Conservation (phyloP, 768 basidiomycete species). For the Suillus clintonianus region DNA sequence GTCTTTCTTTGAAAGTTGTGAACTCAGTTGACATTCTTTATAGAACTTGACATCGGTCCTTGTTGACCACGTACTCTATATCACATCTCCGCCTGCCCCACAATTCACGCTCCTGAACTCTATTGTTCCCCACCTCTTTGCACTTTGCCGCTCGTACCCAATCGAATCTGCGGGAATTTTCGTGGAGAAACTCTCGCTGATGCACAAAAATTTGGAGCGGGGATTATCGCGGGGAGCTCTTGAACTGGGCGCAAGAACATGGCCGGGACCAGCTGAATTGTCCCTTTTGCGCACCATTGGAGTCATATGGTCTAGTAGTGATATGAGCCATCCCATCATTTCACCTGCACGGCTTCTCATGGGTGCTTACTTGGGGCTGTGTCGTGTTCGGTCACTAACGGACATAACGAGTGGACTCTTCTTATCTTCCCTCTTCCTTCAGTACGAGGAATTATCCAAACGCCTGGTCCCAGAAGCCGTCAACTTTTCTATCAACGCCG, state of each 20-base stretch:
- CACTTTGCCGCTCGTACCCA: conserved; percentile 81
- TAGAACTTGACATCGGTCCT: conserved; percentile 77
- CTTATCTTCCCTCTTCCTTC: conserved; percentile 78
- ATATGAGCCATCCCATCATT: conserved; percentile 87
- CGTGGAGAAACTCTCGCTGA: conserved; percentile 77
- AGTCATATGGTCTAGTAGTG: conserved; percentile 89
- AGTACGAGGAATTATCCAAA: conserved; percentile 85
- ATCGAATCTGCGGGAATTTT: conserved; percentile 77
- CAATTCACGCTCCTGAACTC: conserved; percentile 59
- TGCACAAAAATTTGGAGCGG: conserved; percentile 91
- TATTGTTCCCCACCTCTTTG: conserved; percentile 76
- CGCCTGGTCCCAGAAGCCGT: conserved; percentile 87
- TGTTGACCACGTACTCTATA: conserved; percentile 84
- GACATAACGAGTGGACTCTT: conserved; percentile 89
- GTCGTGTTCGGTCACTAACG: conserved; percentile 68
- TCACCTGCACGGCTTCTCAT: conserved; percentile 87
- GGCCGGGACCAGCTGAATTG: conserved; percentile 86
- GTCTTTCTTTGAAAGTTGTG: conserved; percentile 16
- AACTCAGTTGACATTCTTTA: conserved; percentile 3
- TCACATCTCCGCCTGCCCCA: conserved; percentile 64
- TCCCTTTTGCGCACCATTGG: conserved; percentile 80
- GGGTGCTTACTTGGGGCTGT: conserved; percentile 87
- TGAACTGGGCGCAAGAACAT: conserved; percentile 69
- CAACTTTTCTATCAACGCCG: conserved; percentile 73
- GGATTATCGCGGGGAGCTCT: conserved; percentile 75